These are phyloP conservation scores for Paraconiothyrium sp. DNA, from an alignment of 2,329 filamentous ascomycete species.

Conservation along the genomic window DNA sequence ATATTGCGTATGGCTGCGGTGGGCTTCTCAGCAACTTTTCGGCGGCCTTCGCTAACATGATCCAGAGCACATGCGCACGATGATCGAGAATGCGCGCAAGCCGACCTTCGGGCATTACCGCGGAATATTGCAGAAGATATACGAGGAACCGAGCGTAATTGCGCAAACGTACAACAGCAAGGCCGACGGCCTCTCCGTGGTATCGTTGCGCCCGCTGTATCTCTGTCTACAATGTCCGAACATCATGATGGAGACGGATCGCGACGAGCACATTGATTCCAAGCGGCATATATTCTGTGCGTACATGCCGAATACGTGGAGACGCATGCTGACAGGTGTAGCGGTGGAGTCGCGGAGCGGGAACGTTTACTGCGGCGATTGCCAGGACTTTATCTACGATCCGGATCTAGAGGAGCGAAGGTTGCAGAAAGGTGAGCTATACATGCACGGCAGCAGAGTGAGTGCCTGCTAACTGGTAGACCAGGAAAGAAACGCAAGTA, in stretches of 20 bases:
- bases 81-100: constrained; percentile 74
- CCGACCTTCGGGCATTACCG: constrained; percentile 77
- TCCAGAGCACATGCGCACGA: constrained; percentile 75
- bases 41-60: constrained; percentile 28
- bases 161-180: constrained; percentile 67
- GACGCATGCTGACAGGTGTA: constrained; percentile 49
- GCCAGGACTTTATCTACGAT: constrained; percentile 84
- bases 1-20: constrained; percentile 56
- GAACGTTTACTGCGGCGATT: constrained; percentile 81
- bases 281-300: constrained; percentile 79
- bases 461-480: constrained; percentile 33
- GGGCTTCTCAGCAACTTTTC: constrained; percentile 21
- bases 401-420: constrained; percentile 80
- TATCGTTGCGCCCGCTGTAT: constrained; percentile 61
- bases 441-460: not conserved
- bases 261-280: constrained; percentile 71
- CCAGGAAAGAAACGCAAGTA: constrained; percentile 75
- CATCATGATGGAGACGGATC: constrained; percentile 72
- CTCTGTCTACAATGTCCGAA: constrained; percentile 74
- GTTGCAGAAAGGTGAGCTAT: constrained; percentile 70
- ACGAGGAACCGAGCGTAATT: constrained; percentile 71
- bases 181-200: constrained; percentile 65
- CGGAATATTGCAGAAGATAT: constrained; percentile 74
- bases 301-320: constrained; percentile 28
- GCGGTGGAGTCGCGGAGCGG: constrained; percentile 82